Conservation (phyloP, 495 filamentous ascomycete genomes). For the Trichocladium uniseriatum region DNA sequence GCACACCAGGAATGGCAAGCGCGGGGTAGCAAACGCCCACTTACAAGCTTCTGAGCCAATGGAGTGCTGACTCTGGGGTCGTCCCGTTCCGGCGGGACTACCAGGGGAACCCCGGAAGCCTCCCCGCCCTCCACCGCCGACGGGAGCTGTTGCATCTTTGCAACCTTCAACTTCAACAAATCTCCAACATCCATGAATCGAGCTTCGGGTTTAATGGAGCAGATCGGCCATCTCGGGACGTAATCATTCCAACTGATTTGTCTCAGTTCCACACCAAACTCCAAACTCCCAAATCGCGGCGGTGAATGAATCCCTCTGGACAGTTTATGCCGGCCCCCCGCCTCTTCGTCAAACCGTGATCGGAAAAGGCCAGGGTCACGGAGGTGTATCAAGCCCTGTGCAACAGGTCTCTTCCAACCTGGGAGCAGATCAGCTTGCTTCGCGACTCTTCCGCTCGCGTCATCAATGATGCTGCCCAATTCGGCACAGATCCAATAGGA, state of each 20-base stretch:
- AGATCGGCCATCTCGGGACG: too few species aligned
- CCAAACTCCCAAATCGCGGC: too few species aligned
- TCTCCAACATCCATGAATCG: too few species aligned
- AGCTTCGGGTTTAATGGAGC: too few species aligned
- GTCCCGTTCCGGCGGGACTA: constrained; percentile 11
- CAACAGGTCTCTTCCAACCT: not conserved
- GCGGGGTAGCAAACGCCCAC: constrained; percentile 8
- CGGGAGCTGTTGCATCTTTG: too few species aligned
- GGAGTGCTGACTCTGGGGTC: not conserved
- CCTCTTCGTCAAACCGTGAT: not conserved
- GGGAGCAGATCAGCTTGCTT: not conserved
- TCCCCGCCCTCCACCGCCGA: not conserved
- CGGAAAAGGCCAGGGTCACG: not conserved
- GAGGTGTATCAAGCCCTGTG: not conserved
- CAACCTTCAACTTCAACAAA: too few species aligned
- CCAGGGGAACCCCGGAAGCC: not conserved
- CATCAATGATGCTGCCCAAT: constrained; percentile 12
- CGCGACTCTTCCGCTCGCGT: not conserved
- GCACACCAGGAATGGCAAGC: not conserved
- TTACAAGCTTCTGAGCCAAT: not conserved
- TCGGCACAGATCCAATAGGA: constrained; percentile 8
- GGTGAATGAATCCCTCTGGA: too few species aligned
- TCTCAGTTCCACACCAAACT: too few species aligned
- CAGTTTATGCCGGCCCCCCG: too few species aligned
- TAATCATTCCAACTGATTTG: too few species aligned